Evolutionary conservation across 169 alveolate genomes (phyloP).

Genomic region (Cryptosporidium viatorum): DNA sequence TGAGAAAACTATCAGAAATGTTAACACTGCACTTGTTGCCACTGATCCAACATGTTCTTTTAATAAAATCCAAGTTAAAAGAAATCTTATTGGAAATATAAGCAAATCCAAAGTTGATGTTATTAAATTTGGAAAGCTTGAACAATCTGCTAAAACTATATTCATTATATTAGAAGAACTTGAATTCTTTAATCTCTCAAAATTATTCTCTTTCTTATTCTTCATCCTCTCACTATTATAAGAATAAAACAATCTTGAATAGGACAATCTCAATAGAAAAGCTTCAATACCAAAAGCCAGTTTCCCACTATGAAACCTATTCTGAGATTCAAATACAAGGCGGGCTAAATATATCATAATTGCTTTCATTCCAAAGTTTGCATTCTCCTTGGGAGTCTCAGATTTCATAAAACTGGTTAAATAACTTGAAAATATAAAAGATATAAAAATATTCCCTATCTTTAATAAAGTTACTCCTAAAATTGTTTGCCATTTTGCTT

Average conservation of each 20-base stretch:
- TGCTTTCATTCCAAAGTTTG: background rate
- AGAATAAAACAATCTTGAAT: constrained; percentile 1
- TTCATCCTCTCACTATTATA: background rate
- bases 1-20: constrained; percentile 24
- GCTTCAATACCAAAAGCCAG: constrained; percentile 24
- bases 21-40: constrained; percentile 25
- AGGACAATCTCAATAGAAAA: constrained; percentile 11
- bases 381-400: background rate
- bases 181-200: background rate
- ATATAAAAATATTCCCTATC: background rate
- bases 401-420: constrained; percentile 12
- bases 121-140: constrained; percentile 48
- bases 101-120: constrained; percentile 21
- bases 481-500: constrained; percentile 1
- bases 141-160: constrained; percentile 43
- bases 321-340: constrained; percentile 44
- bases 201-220: too few relatives aligned
- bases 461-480: constrained; percentile 11
- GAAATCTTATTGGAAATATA: constrained; percentile 37
- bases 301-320: constrained; percentile 32
- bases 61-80: constrained; percentile 42
- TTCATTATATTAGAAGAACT: constrained; percentile 4
- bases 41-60: constrained; percentile 42
- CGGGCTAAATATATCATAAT: constrained; percentile 5
- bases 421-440: constrained; percentile 19